Evolutionary conservation across 805 yeast genomes (phyloP).

Genomic region (Diddensiella transvaalensis): DNA sequence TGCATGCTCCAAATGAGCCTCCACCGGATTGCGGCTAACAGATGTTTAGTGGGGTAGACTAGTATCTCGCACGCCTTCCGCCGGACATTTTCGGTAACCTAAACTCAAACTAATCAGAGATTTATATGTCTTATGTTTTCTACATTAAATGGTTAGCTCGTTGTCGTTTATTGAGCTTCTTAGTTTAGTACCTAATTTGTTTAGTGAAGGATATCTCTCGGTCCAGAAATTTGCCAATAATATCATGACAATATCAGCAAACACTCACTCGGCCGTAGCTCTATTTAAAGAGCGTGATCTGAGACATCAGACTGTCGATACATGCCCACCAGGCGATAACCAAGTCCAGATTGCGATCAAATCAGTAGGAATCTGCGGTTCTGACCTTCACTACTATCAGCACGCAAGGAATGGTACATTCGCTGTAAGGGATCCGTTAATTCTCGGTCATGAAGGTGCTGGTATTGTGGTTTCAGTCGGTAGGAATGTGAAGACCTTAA

Average conservation of each 20-base stretch:
- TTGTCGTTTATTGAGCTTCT: neutral
- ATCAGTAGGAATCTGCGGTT: constrained; percentile 18
- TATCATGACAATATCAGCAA: constrained; percentile 7
- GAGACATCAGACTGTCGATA: neutral
- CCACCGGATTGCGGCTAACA: too few species aligned
- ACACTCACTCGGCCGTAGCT: constrained; percentile 9
- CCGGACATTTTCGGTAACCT: too few species aligned
- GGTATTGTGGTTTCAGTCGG: constrained; percentile 72
- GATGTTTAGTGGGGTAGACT: too few species aligned
- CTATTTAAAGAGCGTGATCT: constrained; percentile 5
- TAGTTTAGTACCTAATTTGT: neutral
- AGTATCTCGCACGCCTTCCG: too few species aligned
- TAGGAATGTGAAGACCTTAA: constrained; percentile 51
- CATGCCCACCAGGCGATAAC: constrained; percentile 31
- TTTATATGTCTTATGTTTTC: neutral
- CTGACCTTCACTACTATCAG: constrained; percentile 19
- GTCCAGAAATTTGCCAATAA: neutral
- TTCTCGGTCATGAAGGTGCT: constrained; percentile 76
- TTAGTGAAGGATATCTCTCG: neutral
- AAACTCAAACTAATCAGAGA: too few species aligned
- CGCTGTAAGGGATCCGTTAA: constrained; percentile 65
- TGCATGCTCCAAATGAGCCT: too few species aligned
- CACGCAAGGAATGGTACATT: constrained; percentile 13
- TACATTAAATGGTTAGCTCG: neutral
- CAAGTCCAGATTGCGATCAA: constrained; percentile 17